phyloP scores from a whole-genome alignment of 1,284 basidiomycete genomes.

The Ceratobasidium sp. region DNA sequence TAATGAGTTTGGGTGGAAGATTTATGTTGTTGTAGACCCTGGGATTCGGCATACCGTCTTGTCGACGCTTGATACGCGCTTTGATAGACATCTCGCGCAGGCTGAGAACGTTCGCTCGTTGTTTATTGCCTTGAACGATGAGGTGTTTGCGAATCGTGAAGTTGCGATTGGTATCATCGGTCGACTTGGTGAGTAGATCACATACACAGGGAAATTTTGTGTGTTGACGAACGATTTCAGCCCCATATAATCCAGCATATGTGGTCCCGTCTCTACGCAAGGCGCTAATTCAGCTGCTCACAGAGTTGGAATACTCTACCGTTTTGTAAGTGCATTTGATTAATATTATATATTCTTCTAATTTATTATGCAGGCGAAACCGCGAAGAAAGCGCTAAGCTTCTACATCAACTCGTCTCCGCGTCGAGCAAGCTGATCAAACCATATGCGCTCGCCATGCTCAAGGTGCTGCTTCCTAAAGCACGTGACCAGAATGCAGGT shows the following conservation, averaged over 20 bases:
- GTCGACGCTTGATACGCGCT: slow-evolving; percentile 88
- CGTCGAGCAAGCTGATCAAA: slow-evolving; percentile 94
- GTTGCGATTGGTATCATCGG: slow-evolving; percentile 94
- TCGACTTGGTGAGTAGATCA: slow-evolving; percentile 71
- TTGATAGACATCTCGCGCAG: slow-evolving; percentile 98
- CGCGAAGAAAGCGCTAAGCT: slow-evolving; percentile 94
- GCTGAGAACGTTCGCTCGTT: slow-evolving; percentile 97
- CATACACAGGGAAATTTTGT: not conserved
- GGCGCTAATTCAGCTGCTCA: slow-evolving; percentile 94
- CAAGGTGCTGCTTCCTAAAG: slow-evolving; percentile 88
- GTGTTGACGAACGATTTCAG: not conserved
- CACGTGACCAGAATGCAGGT: slow-evolving; percentile 83
- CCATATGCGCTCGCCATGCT: slow-evolving; percentile 98
- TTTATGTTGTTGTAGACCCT: slow-evolving; percentile 64
- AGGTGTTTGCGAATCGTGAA: slow-evolving; percentile 93
- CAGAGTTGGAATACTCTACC: slow-evolving; percentile 96
- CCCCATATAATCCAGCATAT: slow-evolving; percentile 91
- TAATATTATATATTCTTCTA: slow-evolving; percentile 1
- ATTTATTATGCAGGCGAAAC: slow-evolving; percentile 64
- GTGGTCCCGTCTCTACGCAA: slow-evolving; percentile 98
- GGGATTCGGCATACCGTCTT: slow-evolving; percentile 90
- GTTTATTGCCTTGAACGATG: slow-evolving; percentile 98
- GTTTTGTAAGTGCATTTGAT: slow-evolving; percentile 68
- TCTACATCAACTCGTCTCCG: slow-evolving; percentile 86
- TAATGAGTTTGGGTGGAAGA: slow-evolving; percentile 1